These are phyloP conservation scores for Mortierella sp. DNA, from an alignment of 371 early-diverging fungal species.

Conservation along the genomic window DNA sequence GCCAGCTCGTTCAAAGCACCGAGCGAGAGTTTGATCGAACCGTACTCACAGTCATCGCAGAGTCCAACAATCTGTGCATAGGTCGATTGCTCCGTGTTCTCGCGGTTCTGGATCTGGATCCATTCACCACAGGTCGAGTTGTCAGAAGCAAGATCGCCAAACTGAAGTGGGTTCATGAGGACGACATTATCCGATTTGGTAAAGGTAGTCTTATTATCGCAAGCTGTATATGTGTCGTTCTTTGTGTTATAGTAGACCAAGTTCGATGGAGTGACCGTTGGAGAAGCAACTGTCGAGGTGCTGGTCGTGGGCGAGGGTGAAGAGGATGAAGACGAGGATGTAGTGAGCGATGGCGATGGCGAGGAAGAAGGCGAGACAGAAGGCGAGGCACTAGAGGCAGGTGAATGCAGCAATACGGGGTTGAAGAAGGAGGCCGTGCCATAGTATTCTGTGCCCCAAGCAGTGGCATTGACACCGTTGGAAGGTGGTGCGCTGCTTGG, in stretches of 20 bases:
- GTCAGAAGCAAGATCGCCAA: slow-evolving; percentile 20
- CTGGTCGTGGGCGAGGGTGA: neutral
- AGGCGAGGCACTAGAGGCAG: neutral
- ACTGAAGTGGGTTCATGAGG: slow-evolving; percentile 49
- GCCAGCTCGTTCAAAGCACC: slow-evolving; percentile 31
- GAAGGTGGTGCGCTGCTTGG: slow-evolving; percentile 41
- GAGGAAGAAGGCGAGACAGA: slow-evolving; percentile 7
- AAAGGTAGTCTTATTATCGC: slow-evolving; percentile 33
- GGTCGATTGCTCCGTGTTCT: slow-evolving; percentile 33
- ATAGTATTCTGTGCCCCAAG: slow-evolving; percentile 35
- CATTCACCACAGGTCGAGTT: slow-evolving; percentile 51
- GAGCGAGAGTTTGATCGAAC: slow-evolving; percentile 23
- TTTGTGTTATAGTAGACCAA: slow-evolving; percentile 44
- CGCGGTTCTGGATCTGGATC: slow-evolving; percentile 41
- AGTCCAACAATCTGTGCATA: slow-evolving; percentile 40
- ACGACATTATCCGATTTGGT: slow-evolving; percentile 38
- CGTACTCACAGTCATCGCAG: slow-evolving; percentile 43
- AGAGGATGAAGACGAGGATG: slow-evolving; percentile 6
- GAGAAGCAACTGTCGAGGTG: neutral
- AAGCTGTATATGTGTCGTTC: slow-evolving; percentile 36
- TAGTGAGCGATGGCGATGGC: slow-evolving; percentile 1
- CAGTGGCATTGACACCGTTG: slow-evolving; percentile 38
- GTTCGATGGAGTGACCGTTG: slow-evolving; percentile 6
- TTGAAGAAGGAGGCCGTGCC: slow-evolving; percentile 43
- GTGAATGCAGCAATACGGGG: slow-evolving; percentile 15